A percentile compares a stretch with the other conserved stretches of the same genome.
Conservation (phyloP, 768 basidiomycete species). For the Leucocoprinus birnbaumii region DNA sequence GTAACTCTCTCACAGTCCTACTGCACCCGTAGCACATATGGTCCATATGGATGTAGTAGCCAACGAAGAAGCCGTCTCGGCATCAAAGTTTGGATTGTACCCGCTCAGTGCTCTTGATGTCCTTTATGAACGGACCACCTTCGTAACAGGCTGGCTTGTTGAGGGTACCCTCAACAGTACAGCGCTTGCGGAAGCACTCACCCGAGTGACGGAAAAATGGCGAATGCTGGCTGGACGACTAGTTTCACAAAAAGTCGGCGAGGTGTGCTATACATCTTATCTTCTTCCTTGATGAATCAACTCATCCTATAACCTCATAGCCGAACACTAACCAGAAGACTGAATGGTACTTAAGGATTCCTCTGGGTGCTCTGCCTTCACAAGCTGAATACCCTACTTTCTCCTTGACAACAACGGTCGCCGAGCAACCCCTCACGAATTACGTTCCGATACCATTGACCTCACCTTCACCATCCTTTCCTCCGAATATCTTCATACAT, state of each 20-base stretch:
- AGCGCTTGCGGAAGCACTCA: conserved; percentile 27
- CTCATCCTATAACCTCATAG: neutral
- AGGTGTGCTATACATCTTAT: conserved; percentile 13
- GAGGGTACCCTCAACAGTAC: conserved; percentile 34
- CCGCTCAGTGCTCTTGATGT: conserved; percentile 37
- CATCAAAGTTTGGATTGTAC: conserved; percentile 17
- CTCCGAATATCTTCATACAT: conserved; percentile 33
- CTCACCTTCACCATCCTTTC: conserved; percentile 30
- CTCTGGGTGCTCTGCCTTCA: conserved; percentile 29
- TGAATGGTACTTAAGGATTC: conserved; percentile 34
- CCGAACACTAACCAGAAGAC: conserved; percentile 20
- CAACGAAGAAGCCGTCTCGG: neutral
- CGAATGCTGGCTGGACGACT: conserved; percentile 24
- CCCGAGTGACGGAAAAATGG: conserved; percentile 27
- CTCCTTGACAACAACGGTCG: conserved; percentile 31
- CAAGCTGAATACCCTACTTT: conserved; percentile 28
- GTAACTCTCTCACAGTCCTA: neutral
- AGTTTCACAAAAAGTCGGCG: conserved; percentile 17
- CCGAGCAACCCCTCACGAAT: conserved; percentile 30
- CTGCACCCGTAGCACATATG: neutral
- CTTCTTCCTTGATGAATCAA: no score
- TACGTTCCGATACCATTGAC: conserved; percentile 32
- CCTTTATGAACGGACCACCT: conserved; percentile 27
- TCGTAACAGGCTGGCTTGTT: conserved; percentile 41
- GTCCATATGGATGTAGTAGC: no score